Base-by-base conservation (phyloP, 441 rosid species). In the Sinapis alba region DNA sequence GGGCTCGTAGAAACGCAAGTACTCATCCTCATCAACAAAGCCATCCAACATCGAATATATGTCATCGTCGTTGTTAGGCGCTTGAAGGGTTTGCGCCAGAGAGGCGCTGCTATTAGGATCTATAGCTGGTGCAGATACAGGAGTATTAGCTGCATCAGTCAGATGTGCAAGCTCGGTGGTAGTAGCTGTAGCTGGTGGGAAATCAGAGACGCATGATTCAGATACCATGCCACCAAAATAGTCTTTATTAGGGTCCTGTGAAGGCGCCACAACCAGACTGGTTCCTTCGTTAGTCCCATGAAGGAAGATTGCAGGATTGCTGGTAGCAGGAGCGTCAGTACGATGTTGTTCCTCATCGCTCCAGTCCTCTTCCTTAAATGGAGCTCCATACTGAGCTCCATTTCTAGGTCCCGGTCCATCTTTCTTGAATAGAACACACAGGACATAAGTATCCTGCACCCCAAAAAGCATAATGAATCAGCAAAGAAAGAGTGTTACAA, bases 381-480 rank as follows among this genome's bases (percentile, higher is more conserved):
- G 97, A 45, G 92, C 94, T 34, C 97, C 98, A 66, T 96, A 93
- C 30, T 93, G 96, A 3, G 97, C 90, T 24, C 97, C 96, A 73
- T 96, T 91, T 65, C 82, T 86, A 2, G 99, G 97, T 69, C 98
- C 98, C 21, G 30, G 79, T 10, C 99, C 97, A 45, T 88, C 92
- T 79, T 91, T 96, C 84, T 88, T 24, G 43, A 81, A 96, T 12
- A 93, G 58, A 5, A 69, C 77, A 56, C 93, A 91, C 16, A 93
- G 74, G 15, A 89, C 93, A 71, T 73, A 93, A 0, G 83, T 51
- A 73, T 93, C 95, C 83, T 88, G 80, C 72, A 73, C 18, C 18
- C 38, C 56, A 56, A n/a, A n/a, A n/a, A 73, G 30, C 24, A 65
- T 20, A n/a, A 15, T 66, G 1, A 76, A 4, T 64, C 28, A 78